phyloP scores from a whole-genome alignment of 2,329 filamentous ascomycete species.

The Akanthomyces uredinophilus region DNA sequence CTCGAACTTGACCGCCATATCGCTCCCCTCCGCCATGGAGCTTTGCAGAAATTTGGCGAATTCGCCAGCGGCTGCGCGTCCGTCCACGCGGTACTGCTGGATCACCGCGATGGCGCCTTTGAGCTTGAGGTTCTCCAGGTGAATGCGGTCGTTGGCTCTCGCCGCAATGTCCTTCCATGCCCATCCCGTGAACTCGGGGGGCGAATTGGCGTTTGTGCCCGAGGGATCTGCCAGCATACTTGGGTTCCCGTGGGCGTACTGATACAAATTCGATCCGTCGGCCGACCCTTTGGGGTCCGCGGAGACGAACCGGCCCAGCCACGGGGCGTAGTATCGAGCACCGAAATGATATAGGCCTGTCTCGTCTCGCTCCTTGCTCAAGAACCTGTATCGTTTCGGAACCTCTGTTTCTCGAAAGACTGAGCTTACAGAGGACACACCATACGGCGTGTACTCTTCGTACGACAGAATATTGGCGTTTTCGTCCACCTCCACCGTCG shows the following conservation, averaged over 20 bases:
- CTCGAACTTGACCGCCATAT: neutral
- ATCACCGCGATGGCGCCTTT: neutral
- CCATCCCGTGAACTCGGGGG: neutral
- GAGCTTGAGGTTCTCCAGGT: neutral
- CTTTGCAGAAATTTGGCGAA: neutral
- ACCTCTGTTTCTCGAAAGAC: slow-evolving; percentile 12
- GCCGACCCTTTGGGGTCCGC: slow-evolving; percentile 21
- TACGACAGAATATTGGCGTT: slow-evolving; percentile 23
- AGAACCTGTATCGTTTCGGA: slow-evolving; percentile 23
- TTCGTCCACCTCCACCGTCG: slow-evolving; percentile 23
- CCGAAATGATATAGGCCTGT: slow-evolving; percentile 24
- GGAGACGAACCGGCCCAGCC: slow-evolving; percentile 23
- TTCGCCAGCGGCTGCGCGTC: neutral
- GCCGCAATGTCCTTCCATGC: neutral
- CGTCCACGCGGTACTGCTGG: neutral
- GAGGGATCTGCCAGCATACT: slow-evolving; percentile 12
- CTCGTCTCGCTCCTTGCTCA: slow-evolving; percentile 22
- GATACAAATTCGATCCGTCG: slow-evolving; percentile 20
- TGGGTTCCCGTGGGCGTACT: slow-evolving; percentile 17
- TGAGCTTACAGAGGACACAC: slow-evolving; percentile 18
- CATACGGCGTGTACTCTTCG: slow-evolving; percentile 29
- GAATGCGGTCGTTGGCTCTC: neutral
- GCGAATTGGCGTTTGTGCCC: neutral
- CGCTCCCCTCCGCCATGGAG: neutral
- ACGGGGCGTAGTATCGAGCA: slow-evolving; percentile 23